Base-by-base conservation (phyloP, 2,329 filamentous ascomycete species). In the Verticillium tricorpus region DNA sequence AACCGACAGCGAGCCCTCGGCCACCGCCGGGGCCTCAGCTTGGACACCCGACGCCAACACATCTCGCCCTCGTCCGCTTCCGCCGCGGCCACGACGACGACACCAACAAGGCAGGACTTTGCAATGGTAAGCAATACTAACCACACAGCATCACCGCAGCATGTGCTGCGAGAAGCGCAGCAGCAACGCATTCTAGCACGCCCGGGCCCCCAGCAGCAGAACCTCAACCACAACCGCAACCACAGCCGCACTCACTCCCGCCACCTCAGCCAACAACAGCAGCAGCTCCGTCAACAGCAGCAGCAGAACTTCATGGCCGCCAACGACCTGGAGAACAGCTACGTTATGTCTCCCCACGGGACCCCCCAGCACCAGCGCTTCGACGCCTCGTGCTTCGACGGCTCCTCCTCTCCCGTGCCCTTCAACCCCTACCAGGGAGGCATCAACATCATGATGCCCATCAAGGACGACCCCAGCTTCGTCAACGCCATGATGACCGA, bases 151-250 rank as follows among this genome's bases (percentile, higher is more conserved):
- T 65, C 62, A 63, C 80, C 81, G 85, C 90, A 93, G 85, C 89
- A 92, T 85, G 84, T 87, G 80, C 85, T 92, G 88, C 90, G 89
- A 89, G 90, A 91, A 91, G 85, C 89, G 88, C 92, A 94, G 86
- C 87, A 91, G 88, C 91, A 93, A 82, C 87, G 86, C 85, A 85
- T 87, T 66, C 76, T 77, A 85, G 85, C 86, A 85, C 88, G 90
- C 87, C 89, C 89, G 86, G 89, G 89, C 85, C 82, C 74, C 62
- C 64, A 66, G 64, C 77, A 76, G 71, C 70, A 76, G 64, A 57
- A 56, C 31, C 62, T 57, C 62, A 63, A 64, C 39, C n/a, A n/a
- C 17, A 28, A 28, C 39, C n/a, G 9, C 17, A 28, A 28, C 31
- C 62, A 56, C 62, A 63, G 63, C 39, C n/a, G 19, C 17, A 22